Conservation (phyloP, 1,284 basidiomycete genomes). For the Apiotrichum montevideense region DNA sequence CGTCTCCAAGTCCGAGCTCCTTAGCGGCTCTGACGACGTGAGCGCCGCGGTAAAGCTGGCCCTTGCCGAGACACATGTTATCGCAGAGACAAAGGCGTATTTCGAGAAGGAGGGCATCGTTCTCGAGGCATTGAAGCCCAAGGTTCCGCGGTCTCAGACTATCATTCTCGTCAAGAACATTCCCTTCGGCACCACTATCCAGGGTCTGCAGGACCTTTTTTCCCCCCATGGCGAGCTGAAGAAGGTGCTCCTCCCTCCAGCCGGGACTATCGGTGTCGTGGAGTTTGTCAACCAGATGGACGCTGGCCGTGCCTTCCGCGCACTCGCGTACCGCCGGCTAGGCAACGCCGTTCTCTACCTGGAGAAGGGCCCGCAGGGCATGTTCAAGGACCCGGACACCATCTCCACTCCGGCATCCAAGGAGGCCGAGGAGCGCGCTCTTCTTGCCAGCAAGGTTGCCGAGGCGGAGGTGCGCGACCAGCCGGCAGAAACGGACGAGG, state of each 20-base stretch:
- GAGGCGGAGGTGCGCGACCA: slow-evolving; percentile 34
- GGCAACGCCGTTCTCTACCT: slow-evolving; percentile 87
- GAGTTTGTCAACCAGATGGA: slow-evolving; percentile 71
- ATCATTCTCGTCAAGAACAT: slow-evolving; percentile 94
- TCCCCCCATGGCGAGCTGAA: slow-evolving; percentile 67
- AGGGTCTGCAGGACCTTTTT: slow-evolving; percentile 73
- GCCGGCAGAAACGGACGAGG: slow-evolving; percentile 52
- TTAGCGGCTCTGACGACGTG: slow-evolving; percentile 52
- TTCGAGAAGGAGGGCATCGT: slow-evolving; percentile 59
- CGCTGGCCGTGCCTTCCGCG: slow-evolving; percentile 68
- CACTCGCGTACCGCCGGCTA: slow-evolving; percentile 78
- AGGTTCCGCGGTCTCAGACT: slow-evolving; percentile 63
- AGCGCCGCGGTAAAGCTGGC: slow-evolving; percentile 78
- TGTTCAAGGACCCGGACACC: slow-evolving; percentile 53
- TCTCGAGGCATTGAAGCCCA: slow-evolving; percentile 48
- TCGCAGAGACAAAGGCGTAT: slow-evolving; percentile 88
- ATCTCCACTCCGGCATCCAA: slow-evolving; percentile 23
- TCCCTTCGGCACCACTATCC: slow-evolving; percentile 76
- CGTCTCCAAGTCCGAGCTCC: slow-evolving; percentile 76
- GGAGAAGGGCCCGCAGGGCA: slow-evolving; percentile 81
- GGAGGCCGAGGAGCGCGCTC: slow-evolving; percentile 48
- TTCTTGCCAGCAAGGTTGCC: slow-evolving; percentile 27
- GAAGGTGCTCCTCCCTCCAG: slow-evolving; percentile 78
- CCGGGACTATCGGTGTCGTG: slow-evolving; percentile 89
- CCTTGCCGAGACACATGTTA: slow-evolving; percentile 86